Base-by-base conservation (phyloP, 495 filamentous ascomycete genomes). In the Neurospora pannonica region DNA sequence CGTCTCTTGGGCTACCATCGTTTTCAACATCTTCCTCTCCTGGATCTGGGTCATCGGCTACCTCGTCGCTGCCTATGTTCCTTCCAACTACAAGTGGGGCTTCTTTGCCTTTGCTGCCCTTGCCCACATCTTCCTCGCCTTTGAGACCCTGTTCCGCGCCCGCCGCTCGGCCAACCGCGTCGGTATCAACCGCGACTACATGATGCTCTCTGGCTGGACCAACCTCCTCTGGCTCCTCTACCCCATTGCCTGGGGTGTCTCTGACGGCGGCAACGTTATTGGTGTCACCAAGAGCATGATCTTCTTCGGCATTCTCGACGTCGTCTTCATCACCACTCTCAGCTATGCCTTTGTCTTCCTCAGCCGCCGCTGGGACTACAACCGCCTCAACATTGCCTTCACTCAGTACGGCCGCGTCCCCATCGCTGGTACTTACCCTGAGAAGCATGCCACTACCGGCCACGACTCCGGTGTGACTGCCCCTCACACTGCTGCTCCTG, bases 341-440 rank as follows among this genome's bases (percentile, higher is more conserved):
- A 74, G 81, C 39, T 81, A 82, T 24, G 78, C 78, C 75, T 77
- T 82, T 77, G 69, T 86, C 48, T 73, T 82, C 77, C 77, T 86
- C 17, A 77, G 84, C 42, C 76, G 79, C 73, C 79, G 75, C 36
- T 88, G 86, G 86, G 86, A 88, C 72, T 87, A 85, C 74, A 75
- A 76, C 76, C 74, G 73, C 37, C 76, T 88, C 36, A 86, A 87
- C 78, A 75, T 88, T 38, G 80, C 84, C 71, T 88, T 88, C 74
- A 88, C 86, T n/a, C 86, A 85, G 77, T 87, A 87, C 76, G 86
- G 86, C 71, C 85, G 86, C 46, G 86, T 88, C 72, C 79, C 78
- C 38, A 76, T 79, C 17, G 37, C 72, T 11, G 85, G 83, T 4
- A 78, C 77, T 36, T 86, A 82, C 77, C 85, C 84, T 70, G 86